phyloP scores from a whole-genome alignment of 2,329 filamentous ascomycete genomes.

The Helotiales sp. region DNA sequence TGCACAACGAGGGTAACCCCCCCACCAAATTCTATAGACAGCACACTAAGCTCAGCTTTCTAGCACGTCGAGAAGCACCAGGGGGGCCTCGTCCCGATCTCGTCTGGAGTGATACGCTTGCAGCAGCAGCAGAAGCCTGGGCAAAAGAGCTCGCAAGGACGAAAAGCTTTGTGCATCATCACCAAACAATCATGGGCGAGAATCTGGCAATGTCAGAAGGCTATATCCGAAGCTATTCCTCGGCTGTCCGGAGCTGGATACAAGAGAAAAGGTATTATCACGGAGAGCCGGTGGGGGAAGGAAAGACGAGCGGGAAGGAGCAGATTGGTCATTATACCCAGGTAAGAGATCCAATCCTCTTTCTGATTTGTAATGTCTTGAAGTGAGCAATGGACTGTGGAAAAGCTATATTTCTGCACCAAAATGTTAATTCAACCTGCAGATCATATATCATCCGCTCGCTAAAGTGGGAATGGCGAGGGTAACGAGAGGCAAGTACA shows the following conservation, averaged over 20 bases:
- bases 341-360: neutral
- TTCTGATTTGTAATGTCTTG: too few relatives aligned
- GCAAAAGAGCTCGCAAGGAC: neutral
- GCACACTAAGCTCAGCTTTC: neutral
- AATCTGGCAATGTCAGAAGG: neutral
- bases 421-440: too few relatives aligned
- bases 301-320: neutral
- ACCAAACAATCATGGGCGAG: neutral
- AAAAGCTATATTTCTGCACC: too few relatives aligned
- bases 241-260: neutral
- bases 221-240: neutral
- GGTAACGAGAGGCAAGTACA: neutral
- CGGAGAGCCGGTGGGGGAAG: neutral
- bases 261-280: neutral
- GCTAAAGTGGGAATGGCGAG: conserved; percentile 1
- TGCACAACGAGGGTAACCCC: neutral
- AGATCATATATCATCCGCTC: neutral
- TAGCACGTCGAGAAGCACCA: neutral
- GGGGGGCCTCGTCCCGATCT: neutral
- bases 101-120: neutral
- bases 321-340: neutral
- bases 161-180: neutral
- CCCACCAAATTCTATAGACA: neutral
- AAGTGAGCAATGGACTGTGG: too few relatives aligned
- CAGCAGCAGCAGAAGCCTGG: neutral